These are phyloP conservation scores for Pyrrhoderma lamaoense DNA, from an alignment of 1,284 basidiomycete genomes.

Conservation along the genomic window DNA sequence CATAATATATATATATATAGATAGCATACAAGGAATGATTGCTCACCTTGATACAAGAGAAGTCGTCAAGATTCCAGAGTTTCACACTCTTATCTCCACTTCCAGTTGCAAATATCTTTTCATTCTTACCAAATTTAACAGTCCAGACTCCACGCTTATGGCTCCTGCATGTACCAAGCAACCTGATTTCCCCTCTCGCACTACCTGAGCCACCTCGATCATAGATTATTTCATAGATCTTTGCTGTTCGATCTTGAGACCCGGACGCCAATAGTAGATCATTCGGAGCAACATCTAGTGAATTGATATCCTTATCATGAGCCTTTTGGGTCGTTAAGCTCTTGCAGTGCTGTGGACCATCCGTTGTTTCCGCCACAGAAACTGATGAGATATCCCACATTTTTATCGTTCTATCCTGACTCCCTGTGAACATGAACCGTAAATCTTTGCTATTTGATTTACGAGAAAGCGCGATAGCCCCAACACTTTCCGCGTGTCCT, in stretches of 20 bases:
- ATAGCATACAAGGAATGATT: too few species aligned
- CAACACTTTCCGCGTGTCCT: conserved; percentile 92
- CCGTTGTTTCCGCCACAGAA: conserved; percentile 24
- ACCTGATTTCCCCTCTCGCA: conserved; percentile 59
- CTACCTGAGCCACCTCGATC: conserved; percentile 34
- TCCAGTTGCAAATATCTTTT: conserved; percentile 85
- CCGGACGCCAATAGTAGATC: conserved; percentile 87
- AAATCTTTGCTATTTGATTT: conserved; percentile 20
- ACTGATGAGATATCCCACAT: conserved; percentile 82
- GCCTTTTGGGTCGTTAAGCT: conserved; percentile 88
- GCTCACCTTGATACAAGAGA: conserved; percentile 70
- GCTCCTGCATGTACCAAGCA: conserved; percentile 88
- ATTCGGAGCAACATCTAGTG: conserved; percentile 89
- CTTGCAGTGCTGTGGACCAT: conserved; percentile 45
- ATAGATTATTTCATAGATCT: conserved; percentile 79
- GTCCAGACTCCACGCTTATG: conserved; percentile 97
- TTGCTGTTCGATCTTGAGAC: conserved; percentile 93
- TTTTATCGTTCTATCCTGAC: conserved; percentile 96
- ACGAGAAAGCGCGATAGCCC: conserved; percentile 78
- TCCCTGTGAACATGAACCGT: conserved; percentile 85
- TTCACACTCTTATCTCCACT: conserved; percentile 94
- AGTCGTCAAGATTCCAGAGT: conserved; percentile 91
- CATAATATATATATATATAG: too few species aligned
- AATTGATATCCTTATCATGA: conserved; percentile 99
- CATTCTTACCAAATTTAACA: conserved; percentile 79